Evolutionary conservation across 768 basidiomycete genomes (phyloP), one percentile per base, ranked within the genome.

Genomic region (Russula lepida): DNA sequence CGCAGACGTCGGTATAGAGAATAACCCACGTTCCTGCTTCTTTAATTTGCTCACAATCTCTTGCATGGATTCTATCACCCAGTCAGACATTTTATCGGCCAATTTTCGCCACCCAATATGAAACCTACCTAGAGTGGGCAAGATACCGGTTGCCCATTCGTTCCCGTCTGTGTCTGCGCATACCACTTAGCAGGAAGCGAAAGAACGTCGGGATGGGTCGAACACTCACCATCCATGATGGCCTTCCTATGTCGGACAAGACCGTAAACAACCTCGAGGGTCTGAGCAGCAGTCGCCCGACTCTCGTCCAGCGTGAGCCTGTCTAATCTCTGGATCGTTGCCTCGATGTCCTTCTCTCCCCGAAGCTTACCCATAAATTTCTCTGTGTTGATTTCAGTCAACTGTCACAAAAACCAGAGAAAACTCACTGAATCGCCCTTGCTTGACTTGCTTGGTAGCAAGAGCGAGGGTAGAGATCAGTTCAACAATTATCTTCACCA

Each of bases 301-400:
- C 23, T 37, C 21, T 60, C 59, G 6, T 60, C 53, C 15, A 39
- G 27, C 4, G 53, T 54, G 27, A 54, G 59, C 19, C 35, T 46
- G 21, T 48, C 35, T 1, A 59, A 23, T 33, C 52, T 53, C 33
- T 30, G 12, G 13, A 54, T 25, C 1, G 21, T n/a, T 0, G 25
- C 44, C 9, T 54, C 33, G 4, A 59, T 53, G 3, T 54, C 58
- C 15, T 53, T 59, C 8, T 59, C 51, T 46, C 58, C 58, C 2
- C 53, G n/a, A 6, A 59, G n/a, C 44, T 52, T 47, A 44, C 27
- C 53, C 6, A 39, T 25, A 2, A 59, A 39, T 30, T 54, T 59
- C 33, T 47, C 58, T 59, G 32, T 15, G 3, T 19, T 15, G 9
- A 1, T 4, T 19, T 54, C 11, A 60, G 46, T 9, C 0, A 32